phyloP scores from a whole-genome alignment of 306 rosid species.

The Gastrolobium bilobum region DNA sequence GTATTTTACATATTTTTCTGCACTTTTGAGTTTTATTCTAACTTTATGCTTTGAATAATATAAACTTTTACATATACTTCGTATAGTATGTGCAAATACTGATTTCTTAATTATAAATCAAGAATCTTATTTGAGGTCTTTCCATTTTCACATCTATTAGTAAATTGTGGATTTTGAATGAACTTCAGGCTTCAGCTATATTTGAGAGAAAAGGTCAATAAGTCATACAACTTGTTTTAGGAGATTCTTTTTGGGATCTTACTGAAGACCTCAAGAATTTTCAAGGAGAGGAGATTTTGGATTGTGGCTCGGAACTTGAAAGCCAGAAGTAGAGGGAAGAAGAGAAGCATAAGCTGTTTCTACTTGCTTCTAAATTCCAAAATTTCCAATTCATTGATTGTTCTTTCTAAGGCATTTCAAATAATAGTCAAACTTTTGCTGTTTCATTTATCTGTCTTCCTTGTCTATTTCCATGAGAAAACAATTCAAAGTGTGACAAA shows the following conservation, averaged over 20 bases:
- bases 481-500: slow-evolving; percentile 46
- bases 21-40: background rate
- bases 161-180: background rate
- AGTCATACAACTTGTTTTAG: no score
- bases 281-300: background rate
- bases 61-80: background rate
- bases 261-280: background rate
- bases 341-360: slow-evolving; percentile 15
- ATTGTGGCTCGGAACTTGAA: background rate
- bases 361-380: slow-evolving; percentile 42
- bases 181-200: background rate
- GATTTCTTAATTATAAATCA: background rate
- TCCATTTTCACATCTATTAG: slow-evolving; percentile 1
- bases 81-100: background rate
- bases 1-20: background rate
- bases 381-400: slow-evolving; percentile 40
- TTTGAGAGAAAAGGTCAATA: background rate
- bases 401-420: slow-evolving; percentile 24
- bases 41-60: background rate
- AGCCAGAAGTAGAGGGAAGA: background rate
- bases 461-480: slow-evolving; percentile 24
- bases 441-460: slow-evolving; percentile 38
- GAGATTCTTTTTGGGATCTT: background rate
- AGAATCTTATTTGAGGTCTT: background rate
- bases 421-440: background rate